These are phyloP conservation scores for Aspergillus coremiiformis DNA, from an alignment of 495 filamentous ascomycete genomes.

Conservation along the genomic window DNA sequence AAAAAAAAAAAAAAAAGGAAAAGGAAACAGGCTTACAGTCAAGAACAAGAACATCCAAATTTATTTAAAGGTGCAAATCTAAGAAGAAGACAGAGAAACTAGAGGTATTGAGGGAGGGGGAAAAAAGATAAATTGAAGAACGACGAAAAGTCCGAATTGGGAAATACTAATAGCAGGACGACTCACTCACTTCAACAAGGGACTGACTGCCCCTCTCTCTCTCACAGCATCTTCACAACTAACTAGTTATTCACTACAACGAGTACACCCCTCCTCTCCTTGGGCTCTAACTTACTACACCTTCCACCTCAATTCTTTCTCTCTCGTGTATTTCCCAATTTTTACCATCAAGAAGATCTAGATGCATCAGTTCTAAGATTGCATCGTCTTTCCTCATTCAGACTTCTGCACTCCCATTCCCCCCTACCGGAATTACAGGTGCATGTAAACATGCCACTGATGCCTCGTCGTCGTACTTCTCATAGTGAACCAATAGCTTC, in stretches of 20 bases:
- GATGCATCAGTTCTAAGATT: conserved; percentile 8
- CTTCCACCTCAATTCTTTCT: conserved; percentile 6
- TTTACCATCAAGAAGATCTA: neutral
- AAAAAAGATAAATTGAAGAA: conserved; percentile 2
- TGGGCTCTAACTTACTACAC: conserved; percentile 5
- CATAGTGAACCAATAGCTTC: conserved; percentile 31
- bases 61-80: neutral
- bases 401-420: conserved; percentile 6
- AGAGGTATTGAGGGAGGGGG: neutral
- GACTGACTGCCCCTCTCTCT: neutral
- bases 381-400: conserved; percentile 5
- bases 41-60: neutral
- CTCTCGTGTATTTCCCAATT: conserved; percentile 5
- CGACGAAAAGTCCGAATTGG: conserved; percentile 5
- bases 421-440: conserved; percentile 4
- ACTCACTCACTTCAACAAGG: neutral
- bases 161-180: conserved; percentile 9
- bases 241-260: conserved; percentile 1
- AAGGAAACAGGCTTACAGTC: neutral
- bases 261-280: neutral
- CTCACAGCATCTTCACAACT: neutral
- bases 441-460: conserved; percentile 20
- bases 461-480: conserved; percentile 40
- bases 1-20: neutral
- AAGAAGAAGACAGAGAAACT: conserved; percentile 1